Base-by-base conservation (phyloP, 768 basidiomycete species). In the Boletus rubroflammeus region DNA sequence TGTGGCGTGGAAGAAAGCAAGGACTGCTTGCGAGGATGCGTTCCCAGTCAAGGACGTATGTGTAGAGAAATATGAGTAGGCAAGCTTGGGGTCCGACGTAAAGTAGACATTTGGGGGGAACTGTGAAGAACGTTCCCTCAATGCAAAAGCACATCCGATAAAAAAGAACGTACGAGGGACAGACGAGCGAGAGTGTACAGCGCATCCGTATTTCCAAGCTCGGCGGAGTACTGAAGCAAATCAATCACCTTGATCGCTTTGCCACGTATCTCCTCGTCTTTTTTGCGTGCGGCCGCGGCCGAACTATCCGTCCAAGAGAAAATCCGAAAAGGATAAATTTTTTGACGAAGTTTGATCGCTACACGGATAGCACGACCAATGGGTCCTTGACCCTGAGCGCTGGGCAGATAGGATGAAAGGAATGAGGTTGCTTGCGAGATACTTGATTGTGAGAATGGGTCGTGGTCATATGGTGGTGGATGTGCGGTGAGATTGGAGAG, bases 1-100 rank as follows among this genome's bases (percentile, higher is more conserved):
- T 0, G 93, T 88, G 9, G 93, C 81, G 63, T 97, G 74, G 67
- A 98, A 90, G 78, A 98, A 97, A 0, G 84, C 94, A 13, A 96
- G 72, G 56, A 86, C 75, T 9, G 90, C 81, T 71, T 98, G 95
- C 0, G 95, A 90, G 3, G 91, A 82, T 2, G 93, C 85, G 62
- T 94, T 90, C 23, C 94, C 93, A 0, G 89, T 88, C 25, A 73
- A 62, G 28, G 78, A 72, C 0, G 88, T 88, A 46, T 93, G 90
- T 3, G 73, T 64, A 4, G 74, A 69, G 65, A 86, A 85, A 2
- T 83, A 79, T n/a, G 81, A 72, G 61, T 82, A 86, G 0, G 90
- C 87, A 1, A 80, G 70, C 23, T 73, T 69, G 10, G 88, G 80
- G 49, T 93, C 82, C 15, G 79, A 72, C 0, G 75, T 69, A 54